Conservation (phyloP, 805 yeast genomes). For the Schizosaccharomyces lindneri region DNA sequence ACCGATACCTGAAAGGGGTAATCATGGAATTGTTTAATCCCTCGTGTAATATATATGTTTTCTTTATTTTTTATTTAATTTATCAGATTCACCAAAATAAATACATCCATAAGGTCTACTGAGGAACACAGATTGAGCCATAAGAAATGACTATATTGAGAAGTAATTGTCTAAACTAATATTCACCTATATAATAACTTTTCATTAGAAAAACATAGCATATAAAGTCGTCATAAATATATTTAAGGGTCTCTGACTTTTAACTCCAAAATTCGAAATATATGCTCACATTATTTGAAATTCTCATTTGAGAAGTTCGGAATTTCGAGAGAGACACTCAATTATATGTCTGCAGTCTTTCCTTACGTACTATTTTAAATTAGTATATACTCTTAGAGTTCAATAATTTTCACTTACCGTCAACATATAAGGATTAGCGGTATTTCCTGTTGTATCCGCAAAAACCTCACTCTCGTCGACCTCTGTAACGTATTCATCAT, state of each 20-base stretch:
- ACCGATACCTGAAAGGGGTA: no score
- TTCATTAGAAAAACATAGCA: background rate
- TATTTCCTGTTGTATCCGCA: slow-evolving; percentile 24
- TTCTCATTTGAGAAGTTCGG: background rate
- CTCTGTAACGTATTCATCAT: slow-evolving; percentile 82
- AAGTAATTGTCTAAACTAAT: no score
- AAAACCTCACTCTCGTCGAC: slow-evolving; percentile 26
- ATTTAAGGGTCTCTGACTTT: background rate
- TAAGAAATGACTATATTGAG: background rate
- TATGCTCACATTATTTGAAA: background rate
- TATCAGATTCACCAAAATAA: no score
- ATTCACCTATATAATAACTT: background rate
- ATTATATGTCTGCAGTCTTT: background rate
- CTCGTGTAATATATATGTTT: no score
- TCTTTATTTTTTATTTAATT: no score
- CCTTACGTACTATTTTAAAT: background rate
- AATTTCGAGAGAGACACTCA: background rate
- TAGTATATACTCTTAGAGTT: background rate
- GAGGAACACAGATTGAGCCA: slow-evolving; percentile 10
- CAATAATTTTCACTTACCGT: slow-evolving; percentile 16
- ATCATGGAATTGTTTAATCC: no score
- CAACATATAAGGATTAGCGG: slow-evolving; percentile 83
- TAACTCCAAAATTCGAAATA: no score
- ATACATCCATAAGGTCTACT: background rate
- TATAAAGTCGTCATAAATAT: background rate